phyloP scores from a whole-genome alignment of 345 rosid species.

The Alliaria petiolata region DNA sequence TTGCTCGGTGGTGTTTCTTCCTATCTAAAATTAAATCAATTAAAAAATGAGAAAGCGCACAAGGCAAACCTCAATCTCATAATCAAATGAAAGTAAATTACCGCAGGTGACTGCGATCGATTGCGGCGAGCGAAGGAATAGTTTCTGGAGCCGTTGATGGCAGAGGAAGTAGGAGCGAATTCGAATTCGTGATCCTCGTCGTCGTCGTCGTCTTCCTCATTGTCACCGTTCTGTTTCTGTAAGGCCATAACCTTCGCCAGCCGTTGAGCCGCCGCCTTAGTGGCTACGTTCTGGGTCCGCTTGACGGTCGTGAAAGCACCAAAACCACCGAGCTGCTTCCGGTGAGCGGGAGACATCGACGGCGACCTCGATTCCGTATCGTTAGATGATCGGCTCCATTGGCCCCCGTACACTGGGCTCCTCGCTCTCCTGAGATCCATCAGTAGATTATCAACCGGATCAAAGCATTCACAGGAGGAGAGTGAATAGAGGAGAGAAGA shows the following conservation, averaged over 20 bases:
- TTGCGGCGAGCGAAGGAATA: slow-evolving; percentile 44
- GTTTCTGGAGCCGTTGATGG: slow-evolving; percentile 29
- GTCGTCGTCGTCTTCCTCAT: slow-evolving; percentile 63
- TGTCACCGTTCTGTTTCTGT: slow-evolving; percentile 55
- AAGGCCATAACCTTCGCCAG: slow-evolving; percentile 96
- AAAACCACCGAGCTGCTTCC: slow-evolving; percentile 37
- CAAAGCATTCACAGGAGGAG: neutral
- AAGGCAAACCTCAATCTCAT: too few species aligned
- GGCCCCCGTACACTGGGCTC: slow-evolving; percentile 3
- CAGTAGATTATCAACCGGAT: neutral
- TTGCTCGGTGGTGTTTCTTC: slow-evolving; percentile 67
- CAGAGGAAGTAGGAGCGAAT: slow-evolving; percentile 47
- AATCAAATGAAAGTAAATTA: too few species aligned
- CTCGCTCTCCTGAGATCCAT: slow-evolving; percentile 24
- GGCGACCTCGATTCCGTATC: slow-evolving; percentile 78
- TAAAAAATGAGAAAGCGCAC: neutral
- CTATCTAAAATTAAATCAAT: slow-evolving; percentile 64
- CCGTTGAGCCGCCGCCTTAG: slow-evolving; percentile 89
- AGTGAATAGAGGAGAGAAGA: slow-evolving; percentile 25
- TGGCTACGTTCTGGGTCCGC: slow-evolving; percentile 83
- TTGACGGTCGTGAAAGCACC: slow-evolving; percentile 58
- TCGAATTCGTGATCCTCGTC: slow-evolving; percentile 60
- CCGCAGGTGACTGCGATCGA: slow-evolving; percentile 95
- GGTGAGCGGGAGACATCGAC: slow-evolving; percentile 73
- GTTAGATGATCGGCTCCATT: slow-evolving; percentile 79